Evolutionary conservation across 495 filamentous ascomycete species (phyloP).

Genomic region (Xylaria acuta): DNA sequence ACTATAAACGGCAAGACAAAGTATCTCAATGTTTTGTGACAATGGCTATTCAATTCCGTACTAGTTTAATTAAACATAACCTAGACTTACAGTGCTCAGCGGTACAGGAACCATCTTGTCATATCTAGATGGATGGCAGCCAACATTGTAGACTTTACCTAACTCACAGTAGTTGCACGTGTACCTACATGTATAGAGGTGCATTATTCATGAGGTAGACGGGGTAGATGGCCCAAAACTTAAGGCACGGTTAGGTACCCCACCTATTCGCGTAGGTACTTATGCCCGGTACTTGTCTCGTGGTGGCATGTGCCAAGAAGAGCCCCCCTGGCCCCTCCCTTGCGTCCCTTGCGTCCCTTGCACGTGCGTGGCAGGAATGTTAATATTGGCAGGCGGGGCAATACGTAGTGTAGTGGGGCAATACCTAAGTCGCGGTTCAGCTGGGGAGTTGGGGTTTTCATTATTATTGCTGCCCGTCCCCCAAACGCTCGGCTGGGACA

Average conservation of each 20-base stretch:
- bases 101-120: background rate
- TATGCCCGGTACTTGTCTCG: no score
- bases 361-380: constrained; percentile 7
- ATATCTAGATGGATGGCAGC: background rate
- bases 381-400: background rate
- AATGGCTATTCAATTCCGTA: no score
- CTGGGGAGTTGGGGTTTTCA: background rate
- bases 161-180: no score
- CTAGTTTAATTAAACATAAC: background rate
- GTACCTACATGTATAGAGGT: no score
- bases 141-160: background rate
- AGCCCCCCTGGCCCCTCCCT: background rate
- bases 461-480: background rate
- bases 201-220: no score
- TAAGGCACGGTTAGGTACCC: no score
- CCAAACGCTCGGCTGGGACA: background rate
- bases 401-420: constrained; percentile 11
- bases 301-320: background rate
- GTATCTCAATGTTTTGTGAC: background rate
- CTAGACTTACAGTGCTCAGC: background rate
- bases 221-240: no score
- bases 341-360: background rate
- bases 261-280: no score
- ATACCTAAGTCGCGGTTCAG: background rate
- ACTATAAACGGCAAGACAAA: background rate